Evolutionary conservation across 2,329 filamentous ascomycete species (phyloP), one percentile per base, ranked within the genome.

Genomic region (Phyllosticta paracitricarpa): DNA sequence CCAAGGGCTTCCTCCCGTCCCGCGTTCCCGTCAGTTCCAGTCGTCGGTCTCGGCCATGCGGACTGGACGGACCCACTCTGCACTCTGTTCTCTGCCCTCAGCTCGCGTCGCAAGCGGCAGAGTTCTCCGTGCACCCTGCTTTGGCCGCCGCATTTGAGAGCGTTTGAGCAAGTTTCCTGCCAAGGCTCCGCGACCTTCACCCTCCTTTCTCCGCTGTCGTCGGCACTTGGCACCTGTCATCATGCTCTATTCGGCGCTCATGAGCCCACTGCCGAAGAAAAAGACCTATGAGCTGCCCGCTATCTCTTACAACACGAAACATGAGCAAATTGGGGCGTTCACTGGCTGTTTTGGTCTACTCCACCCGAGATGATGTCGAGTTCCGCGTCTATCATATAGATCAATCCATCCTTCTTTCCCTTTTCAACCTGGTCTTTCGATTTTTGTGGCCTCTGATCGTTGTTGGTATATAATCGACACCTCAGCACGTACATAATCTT

Each of bases 121-220:
- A 48, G 40, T 48, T 5, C 40, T 48, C 40, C 40, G 33, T 8
- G 28, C 4, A 8, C 28, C 28, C 19, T 40, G 33, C 33, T 9
- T 40, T 40, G 10, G 14, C 14, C 40, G 12, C 40, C 40, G 9
- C 51, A 25, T n/a, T 17, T 54, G 59, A 54, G 59, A 54, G 28
- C 19, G 30, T 57, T 61, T 61, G 59, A 57, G 59, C 59, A 61
- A 57, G 51, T 61, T 61, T 57, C 40, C 24, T 19, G 54, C 59
- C 59, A 61, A 61, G 59, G 9, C 51, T 22, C 19, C 51, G 33
- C 33, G 33, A n/a, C 58, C 26, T 26, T 51, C 51, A 17, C 40
- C 17, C 40, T 48, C 40, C 40, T 48, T n/a, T 48, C 28, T 48
- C 40, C 40, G 40, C 40, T n/a, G 40, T 48, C 40, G 14, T 4